These are phyloP conservation scores for Mycena citricolor DNA, from an alignment of 1,284 basidiomycete genomes.

Conservation along the genomic window DNA sequence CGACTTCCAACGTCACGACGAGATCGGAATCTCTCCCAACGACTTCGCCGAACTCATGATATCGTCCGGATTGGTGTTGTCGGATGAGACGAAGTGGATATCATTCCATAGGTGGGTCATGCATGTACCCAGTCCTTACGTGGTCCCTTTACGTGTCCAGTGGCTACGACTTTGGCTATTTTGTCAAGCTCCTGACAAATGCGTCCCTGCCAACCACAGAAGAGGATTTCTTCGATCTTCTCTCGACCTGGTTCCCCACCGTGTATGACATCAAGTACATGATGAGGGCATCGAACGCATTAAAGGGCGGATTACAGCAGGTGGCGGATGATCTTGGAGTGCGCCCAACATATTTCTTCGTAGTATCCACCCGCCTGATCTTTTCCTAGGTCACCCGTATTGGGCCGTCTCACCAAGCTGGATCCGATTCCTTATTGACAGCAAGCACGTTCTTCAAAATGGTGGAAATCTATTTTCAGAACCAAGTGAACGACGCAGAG, in stretches of 20 bases:
- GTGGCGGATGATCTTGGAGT: slow-evolving; percentile 93
- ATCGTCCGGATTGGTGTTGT: slow-evolving; percentile 90
- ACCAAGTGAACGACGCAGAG: slow-evolving; percentile 77
- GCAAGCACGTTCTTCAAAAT: slow-evolving; percentile 96
- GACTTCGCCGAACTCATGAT: slow-evolving; percentile 98
- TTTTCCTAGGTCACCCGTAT: slow-evolving; percentile 75
- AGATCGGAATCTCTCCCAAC: slow-evolving; percentile 89
- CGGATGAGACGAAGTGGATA: slow-evolving; percentile 93
- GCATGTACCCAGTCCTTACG: no score
- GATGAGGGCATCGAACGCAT: slow-evolving; percentile 84
- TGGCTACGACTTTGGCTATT: slow-evolving; percentile 99
- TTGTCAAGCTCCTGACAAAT: slow-evolving; percentile 92
- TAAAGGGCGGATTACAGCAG: slow-evolving; percentile 95
- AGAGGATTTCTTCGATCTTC: slow-evolving; percentile 86
- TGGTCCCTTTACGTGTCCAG: slow-evolving; percentile 41
- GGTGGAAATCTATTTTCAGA: slow-evolving; percentile 88
- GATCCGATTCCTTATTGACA: slow-evolving; percentile 93
- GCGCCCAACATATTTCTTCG: slow-evolving; percentile 25
- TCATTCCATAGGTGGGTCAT: slow-evolving; percentile 90
- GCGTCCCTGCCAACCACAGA: slow-evolving; percentile 88
- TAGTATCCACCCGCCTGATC: slow-evolving; percentile 14
- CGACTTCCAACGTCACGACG: slow-evolving; percentile 92
- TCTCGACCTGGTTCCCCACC: slow-evolving; percentile 93
- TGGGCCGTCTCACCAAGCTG: slow-evolving; percentile 93
- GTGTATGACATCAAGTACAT: slow-evolving; percentile 99